phyloP scores from a whole-genome alignment of 106 monocot species.

The Agapanthus africanus region DNA sequence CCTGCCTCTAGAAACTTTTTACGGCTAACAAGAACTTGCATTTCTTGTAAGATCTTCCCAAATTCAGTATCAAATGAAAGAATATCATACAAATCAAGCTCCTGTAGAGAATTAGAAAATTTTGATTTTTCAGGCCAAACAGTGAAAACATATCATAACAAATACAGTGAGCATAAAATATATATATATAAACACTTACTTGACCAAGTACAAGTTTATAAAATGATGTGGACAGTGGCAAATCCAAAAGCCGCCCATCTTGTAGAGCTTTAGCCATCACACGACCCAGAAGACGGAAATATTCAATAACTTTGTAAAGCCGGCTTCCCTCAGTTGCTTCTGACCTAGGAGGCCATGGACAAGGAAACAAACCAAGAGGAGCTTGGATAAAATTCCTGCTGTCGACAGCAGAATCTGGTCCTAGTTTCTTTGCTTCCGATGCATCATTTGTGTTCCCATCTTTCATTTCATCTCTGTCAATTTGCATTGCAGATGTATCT shows the following conservation, averaged over 20 bases:
- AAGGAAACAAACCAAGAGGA: constrained; percentile 84
- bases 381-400: constrained; percentile 51
- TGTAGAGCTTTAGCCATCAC: constrained; percentile 93
- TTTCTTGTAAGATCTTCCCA: constrained; percentile 88
- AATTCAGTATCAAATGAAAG: constrained; percentile 85
- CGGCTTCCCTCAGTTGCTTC: constrained; percentile 60
- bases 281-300: constrained; percentile 76
- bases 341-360: constrained; percentile 73
- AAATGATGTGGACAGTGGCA: constrained; percentile 76
- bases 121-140: constrained; percentile 3
- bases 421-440: constrained; percentile 30
- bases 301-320: constrained; percentile 69
- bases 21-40: constrained; percentile 62
- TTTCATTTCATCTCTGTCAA: constrained; percentile 25
- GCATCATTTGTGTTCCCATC: constrained; percentile 16
- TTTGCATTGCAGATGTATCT: constrained; percentile 43
- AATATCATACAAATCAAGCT: constrained; percentile 89
- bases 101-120: constrained; percentile 27
- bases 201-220: constrained; percentile 88
- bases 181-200: constrained; percentile 42
- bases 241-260: constrained; percentile 88
- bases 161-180: neutral
- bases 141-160: neutral
- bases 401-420: constrained; percentile 13
- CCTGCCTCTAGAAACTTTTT: constrained; percentile 51